A percentile compares a stretch with the other conserved stretches of the same genome.
These are phyloP conservation scores for Setaria italica DNA, from an alignment of 202 grass and related monocot species.

Conservation along the genomic window DNA sequence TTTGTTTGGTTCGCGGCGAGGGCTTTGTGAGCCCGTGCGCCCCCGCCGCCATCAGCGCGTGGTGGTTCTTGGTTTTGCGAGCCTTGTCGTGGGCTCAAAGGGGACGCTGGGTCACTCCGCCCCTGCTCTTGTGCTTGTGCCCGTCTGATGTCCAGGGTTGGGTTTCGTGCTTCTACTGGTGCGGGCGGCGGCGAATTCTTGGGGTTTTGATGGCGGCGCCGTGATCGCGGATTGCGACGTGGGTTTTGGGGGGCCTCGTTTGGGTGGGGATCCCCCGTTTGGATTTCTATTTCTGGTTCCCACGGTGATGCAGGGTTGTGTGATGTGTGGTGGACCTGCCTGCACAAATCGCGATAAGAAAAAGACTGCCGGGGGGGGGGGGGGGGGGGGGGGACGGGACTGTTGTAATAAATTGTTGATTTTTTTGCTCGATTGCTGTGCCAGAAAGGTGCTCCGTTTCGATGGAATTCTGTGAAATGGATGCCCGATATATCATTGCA, in stretches of 20 bases:
- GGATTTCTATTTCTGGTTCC: neutral
- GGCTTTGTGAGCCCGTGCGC: neutral
- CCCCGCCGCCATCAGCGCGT: neutral
- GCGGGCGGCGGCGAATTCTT: neutral
- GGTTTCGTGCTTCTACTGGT: neutral
- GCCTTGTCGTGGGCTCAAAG: neutral
- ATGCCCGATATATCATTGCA: neutral
- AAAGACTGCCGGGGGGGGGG: neutral
- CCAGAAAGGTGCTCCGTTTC: neutral
- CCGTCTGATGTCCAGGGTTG: neutral
- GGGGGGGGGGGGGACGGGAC: neutral
- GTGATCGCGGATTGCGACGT: constrained; percentile 6
- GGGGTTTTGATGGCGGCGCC: neutral
- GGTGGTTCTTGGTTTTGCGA: neutral
- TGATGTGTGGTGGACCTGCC: constrained; percentile 1
- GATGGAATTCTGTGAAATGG: constrained; percentile 17
- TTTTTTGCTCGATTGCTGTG: neutral
- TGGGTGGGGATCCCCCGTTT: constrained; percentile 2
- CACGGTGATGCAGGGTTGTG: neutral
- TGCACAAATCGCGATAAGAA: neutral
- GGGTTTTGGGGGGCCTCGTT: neutral
- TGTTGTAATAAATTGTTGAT: neutral
- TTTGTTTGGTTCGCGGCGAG: constrained; percentile 10
- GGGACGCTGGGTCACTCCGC: neutral
- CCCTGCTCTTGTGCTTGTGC: neutral